These are phyloP conservation scores for Metarhizium brunneum DNA, from an alignment of 2,329 filamentous ascomycete species.

Conservation along the genomic window DNA sequence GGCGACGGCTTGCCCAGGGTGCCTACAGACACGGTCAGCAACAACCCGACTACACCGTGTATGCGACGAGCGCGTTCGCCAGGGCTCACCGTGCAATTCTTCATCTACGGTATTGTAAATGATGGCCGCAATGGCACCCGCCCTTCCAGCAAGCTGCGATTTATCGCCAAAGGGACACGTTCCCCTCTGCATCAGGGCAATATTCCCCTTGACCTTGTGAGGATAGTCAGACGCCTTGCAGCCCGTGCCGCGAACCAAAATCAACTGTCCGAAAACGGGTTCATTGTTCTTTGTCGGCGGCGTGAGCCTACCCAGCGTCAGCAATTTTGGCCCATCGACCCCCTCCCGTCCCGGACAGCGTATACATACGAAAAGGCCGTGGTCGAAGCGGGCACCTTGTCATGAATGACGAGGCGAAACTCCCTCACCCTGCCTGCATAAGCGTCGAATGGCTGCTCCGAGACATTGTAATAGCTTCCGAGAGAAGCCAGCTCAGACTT, in stretches of 20 bases:
- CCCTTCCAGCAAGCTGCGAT: constrained; percentile 55
- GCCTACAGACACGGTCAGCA: constrained; percentile 17
- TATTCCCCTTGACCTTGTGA: constrained; percentile 44
- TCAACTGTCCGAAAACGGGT: constrained; percentile 48
- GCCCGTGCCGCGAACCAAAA: constrained; percentile 53
- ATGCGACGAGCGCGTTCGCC: no score
- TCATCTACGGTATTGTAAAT: constrained; percentile 66
- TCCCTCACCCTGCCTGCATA: constrained; percentile 51
- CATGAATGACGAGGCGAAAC: constrained; percentile 46
- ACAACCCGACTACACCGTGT: neutral
- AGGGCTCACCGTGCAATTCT: constrained; percentile 35
- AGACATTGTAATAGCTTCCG: constrained; percentile 51
- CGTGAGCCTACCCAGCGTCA: constrained; percentile 38
- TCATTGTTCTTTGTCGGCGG: constrained; percentile 53
- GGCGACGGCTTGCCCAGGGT: constrained; percentile 55
- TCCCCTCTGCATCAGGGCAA: constrained; percentile 64
- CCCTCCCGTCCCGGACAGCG: neutral
- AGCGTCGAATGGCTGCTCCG: constrained; percentile 56
- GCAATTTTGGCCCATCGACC: neutral
- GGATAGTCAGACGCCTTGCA: constrained; percentile 58
- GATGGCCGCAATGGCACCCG: constrained; percentile 61
- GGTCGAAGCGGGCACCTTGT: constrained; percentile 39
- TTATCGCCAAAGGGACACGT: constrained; percentile 64
- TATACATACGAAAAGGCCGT: constrained; percentile 34
- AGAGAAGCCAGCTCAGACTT: constrained; percentile 43